These are phyloP conservation scores for Gossypium ekmanianum DNA, from an alignment of 345 rosid species.

Conservation along the genomic window DNA sequence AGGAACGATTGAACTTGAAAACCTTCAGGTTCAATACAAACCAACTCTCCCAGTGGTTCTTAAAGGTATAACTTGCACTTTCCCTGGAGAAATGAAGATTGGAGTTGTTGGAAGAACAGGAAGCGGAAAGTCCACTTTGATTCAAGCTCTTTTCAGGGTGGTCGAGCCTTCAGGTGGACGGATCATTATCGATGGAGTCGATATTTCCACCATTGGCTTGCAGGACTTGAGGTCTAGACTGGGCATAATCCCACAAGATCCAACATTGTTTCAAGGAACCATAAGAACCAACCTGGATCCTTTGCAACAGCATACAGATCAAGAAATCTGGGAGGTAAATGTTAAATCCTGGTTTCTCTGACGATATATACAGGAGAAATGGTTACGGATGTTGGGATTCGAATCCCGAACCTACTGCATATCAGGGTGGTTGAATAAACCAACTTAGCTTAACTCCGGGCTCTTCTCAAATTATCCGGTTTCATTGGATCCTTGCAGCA, in stretches of 20 bases:
- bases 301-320: slow-evolving; percentile 60
- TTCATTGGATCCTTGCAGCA: slow-evolving; percentile 34
- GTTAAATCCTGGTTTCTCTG: background rate
- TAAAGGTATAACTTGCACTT: slow-evolving; percentile 57
- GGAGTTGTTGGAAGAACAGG: slow-evolving; percentile 94
- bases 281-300: slow-evolving; percentile 85
- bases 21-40: slow-evolving; percentile 49
- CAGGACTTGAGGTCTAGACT: slow-evolving; percentile 76
- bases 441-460: too few relatives aligned
- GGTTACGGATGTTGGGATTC: background rate
- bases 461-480: too few relatives aligned
- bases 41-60: slow-evolving; percentile 58
- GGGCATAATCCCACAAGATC: slow-evolving; percentile 87
- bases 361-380: background rate
- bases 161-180: slow-evolving; percentile 75
- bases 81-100: slow-evolving; percentile 63
- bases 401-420: too few relatives aligned
- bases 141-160: slow-evolving; percentile 78
- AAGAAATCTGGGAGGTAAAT: slow-evolving; percentile 73
- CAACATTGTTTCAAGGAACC: slow-evolving; percentile 80
- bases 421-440: too few relatives aligned
- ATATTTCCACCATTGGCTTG: slow-evolving; percentile 64
- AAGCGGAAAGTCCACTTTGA: slow-evolving; percentile 85
- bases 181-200: slow-evolving; percentile 72
- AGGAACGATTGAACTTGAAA: slow-evolving; percentile 46